Evolutionary conservation across 2,329 filamentous ascomycete genomes (phyloP).

Genomic region (Huntiella bhutanensis): DNA sequence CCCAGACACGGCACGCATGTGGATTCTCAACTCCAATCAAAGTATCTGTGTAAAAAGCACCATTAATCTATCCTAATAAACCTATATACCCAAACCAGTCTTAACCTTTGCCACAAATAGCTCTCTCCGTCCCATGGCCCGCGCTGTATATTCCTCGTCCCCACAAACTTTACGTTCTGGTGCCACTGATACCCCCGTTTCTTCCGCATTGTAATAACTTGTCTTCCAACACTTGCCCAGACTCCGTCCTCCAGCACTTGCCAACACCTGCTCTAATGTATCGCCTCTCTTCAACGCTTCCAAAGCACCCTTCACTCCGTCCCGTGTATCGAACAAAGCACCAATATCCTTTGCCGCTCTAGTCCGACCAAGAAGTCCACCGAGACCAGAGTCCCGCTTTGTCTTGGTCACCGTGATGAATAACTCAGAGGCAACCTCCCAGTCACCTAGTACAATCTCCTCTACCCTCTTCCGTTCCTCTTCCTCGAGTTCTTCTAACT

Average conservation of each 20-base stretch:
- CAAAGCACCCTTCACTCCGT: conserved; percentile 26
- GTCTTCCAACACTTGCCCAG: conserved; percentile 9
- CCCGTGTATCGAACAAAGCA: conserved; percentile 30
- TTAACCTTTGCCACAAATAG: neutral
- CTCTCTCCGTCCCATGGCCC: conserved; percentile 8
- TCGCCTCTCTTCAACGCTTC: conserved; percentile 27
- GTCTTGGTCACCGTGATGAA: conserved; percentile 21
- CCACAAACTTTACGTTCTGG: conserved; percentile 25
- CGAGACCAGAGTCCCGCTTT: conserved; percentile 15
- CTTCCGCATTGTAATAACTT: conserved; percentile 5
- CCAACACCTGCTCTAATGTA: conserved; percentile 15
- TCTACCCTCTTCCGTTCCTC: conserved; percentile 17
- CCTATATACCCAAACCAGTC: neutral
- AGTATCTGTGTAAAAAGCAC: neutral
- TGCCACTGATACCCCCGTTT: conserved; percentile 11
- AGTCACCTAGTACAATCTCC: conserved; percentile 22
- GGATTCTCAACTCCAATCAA: neutral
- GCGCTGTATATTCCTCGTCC: conserved; percentile 22
- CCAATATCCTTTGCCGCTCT: conserved; percentile 18
- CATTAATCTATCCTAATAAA: neutral
- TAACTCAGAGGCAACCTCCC: conserved; percentile 24
- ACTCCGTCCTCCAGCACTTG: neutral
- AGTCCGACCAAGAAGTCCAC: conserved; percentile 18
- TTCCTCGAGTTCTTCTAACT: conserved; percentile 19
- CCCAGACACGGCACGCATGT: no score